phyloP scores from a whole-genome alignment of 208 protist genomes.

The Crithidia thermophila region DNA sequence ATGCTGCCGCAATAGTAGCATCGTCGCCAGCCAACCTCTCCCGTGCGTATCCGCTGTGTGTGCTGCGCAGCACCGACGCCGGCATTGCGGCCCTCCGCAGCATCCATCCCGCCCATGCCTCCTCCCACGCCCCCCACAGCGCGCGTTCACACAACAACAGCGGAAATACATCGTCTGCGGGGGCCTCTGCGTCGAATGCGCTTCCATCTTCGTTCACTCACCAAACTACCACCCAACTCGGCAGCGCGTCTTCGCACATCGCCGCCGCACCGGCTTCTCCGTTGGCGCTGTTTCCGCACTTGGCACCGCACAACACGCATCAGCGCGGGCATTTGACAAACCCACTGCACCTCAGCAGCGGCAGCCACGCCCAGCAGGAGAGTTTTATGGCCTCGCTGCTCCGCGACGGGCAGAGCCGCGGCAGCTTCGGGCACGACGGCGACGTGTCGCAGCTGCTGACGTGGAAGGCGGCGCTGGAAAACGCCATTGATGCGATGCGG shows the following conservation, averaged over 20 bases:
- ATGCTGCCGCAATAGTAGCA: background rate
- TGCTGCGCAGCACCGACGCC: slow-evolving; percentile 19
- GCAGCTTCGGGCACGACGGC: slow-evolving; percentile 48
- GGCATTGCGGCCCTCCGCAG: slow-evolving; percentile 19
- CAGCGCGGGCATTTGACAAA: too few species aligned
- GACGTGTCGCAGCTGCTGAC: slow-evolving; percentile 51
- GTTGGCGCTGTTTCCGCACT: background rate
- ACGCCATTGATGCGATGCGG: slow-evolving; percentile 60
- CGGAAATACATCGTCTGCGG: too few species aligned
- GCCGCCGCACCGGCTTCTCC: background rate
- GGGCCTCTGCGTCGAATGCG: too few species aligned
- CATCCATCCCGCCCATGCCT: background rate
- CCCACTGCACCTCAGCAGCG: too few species aligned
- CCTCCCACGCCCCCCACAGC: too few species aligned
- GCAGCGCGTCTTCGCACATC: too few species aligned
- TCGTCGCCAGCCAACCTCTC: background rate
- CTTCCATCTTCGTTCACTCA: too few species aligned
- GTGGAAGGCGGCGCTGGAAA: slow-evolving; percentile 45
- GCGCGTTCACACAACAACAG: too few species aligned
- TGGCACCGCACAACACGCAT: too few species aligned
- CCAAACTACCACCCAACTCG: too few species aligned
- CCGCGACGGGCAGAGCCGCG: slow-evolving; percentile 40
- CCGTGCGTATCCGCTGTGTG: slow-evolving; percentile 23
- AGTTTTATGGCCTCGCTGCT: slow-evolving; percentile 21
- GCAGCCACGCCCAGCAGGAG: slow-evolving; percentile 2